These are phyloP conservation scores for Sordaria brevicollis DNA, from an alignment of 495 filamentous ascomycete genomes.

Conservation along the genomic window DNA sequence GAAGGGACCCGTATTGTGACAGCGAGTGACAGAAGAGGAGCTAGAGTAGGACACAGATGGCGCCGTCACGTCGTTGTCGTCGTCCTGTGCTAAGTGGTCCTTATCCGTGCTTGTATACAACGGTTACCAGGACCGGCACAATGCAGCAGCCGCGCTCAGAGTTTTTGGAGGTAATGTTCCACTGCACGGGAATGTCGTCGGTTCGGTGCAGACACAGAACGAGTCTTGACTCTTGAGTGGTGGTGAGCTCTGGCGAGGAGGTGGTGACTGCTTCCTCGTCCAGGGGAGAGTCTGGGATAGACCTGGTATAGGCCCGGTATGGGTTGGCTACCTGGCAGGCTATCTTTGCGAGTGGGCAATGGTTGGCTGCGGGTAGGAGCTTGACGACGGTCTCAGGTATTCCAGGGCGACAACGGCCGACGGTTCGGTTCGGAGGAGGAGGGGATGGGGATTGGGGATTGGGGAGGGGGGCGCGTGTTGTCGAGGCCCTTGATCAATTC, in stretches of 20 bases:
- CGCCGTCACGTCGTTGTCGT: conserved; percentile 28
- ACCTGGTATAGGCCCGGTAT: neutral
- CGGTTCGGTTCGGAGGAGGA: neutral
- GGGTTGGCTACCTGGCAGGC: neutral
- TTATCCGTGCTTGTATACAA: conserved; percentile 9
- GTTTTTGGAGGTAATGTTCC: conserved; percentile 6
- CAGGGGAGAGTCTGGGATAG: neutral
- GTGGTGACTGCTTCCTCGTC: neutral
- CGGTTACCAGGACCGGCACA: conserved; percentile 3
- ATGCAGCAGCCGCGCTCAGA: conserved; percentile 8
- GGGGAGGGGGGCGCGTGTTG: neutral
- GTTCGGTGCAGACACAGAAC: conserved; percentile 14
- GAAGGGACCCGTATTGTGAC: conserved; percentile 5
- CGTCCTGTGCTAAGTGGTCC: conserved; percentile 11
- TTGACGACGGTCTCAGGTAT: neutral
- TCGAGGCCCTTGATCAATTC: neutral
- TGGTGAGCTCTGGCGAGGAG: conserved; percentile 1
- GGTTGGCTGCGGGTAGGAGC: neutral
- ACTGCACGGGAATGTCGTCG: conserved; percentile 19
- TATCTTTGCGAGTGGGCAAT: neutral
- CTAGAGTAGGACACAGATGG: conserved; percentile 35
- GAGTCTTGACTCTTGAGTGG: neutral
- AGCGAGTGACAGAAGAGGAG: conserved; percentile 24
- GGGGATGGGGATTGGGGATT: no score
- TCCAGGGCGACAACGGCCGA: neutral